A percentile compares a stretch with the other conserved stretches of the same genome.
These are phyloP conservation scores for Albizia julibrissin DNA, from an alignment of 306 rosid genomes.

Conservation along the genomic window DNA sequence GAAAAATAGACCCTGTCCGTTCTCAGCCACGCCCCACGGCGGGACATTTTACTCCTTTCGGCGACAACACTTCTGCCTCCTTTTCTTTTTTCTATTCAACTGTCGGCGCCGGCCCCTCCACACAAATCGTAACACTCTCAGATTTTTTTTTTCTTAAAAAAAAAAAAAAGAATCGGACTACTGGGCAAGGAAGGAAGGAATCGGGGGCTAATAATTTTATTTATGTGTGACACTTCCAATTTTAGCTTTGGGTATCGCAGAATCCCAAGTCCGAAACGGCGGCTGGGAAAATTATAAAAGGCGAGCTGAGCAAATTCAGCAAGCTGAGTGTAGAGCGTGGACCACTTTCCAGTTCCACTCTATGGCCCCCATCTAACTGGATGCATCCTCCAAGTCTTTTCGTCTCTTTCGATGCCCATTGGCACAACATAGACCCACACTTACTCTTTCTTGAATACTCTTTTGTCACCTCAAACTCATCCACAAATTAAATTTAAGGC, in stretches of 20 bases:
- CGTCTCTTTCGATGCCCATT: neutral
- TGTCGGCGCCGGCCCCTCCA: neutral
- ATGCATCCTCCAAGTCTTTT: neutral
- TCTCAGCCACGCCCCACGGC: too few species aligned
- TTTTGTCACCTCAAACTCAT: too few species aligned
- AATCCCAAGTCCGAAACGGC: neutral
- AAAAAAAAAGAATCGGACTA: neutral
- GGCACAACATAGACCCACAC: too few species aligned
- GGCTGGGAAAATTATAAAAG: neutral
- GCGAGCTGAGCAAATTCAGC: neutral
- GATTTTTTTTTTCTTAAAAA: neutral
- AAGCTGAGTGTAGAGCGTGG: neutral
- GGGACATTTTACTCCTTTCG: too few species aligned
- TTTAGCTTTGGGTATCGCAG: neutral
- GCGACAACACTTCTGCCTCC: too few species aligned
- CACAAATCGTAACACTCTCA: neutral
- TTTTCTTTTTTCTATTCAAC: neutral
- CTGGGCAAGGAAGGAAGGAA: too few species aligned
- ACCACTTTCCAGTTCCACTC: neutral
- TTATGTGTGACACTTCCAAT: too few species aligned
- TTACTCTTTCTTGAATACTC: too few species aligned
- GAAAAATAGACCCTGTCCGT: too few species aligned
- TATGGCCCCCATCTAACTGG: neutral
- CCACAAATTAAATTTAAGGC: too few species aligned
- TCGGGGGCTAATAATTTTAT: too few species aligned